phyloP scores from a whole-genome alignment of 257 asterid genomes.

The Plectranthus barbatus region DNA sequence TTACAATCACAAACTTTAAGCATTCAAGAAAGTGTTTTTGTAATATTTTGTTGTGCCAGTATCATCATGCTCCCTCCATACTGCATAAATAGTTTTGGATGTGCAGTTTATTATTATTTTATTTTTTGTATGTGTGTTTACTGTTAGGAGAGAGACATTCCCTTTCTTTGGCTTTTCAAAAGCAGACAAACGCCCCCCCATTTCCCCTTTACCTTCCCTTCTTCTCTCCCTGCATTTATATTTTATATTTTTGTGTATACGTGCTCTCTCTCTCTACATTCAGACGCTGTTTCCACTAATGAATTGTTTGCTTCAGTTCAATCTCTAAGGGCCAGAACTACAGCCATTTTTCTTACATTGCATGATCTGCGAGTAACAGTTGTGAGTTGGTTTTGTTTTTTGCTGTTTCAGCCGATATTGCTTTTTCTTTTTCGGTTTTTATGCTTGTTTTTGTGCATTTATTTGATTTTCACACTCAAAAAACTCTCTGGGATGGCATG shows the following conservation, averaged over 20 bases:
- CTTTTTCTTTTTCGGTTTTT: neutral
- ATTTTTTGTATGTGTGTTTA: too few species aligned
- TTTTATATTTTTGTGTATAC: neutral
- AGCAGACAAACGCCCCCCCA: constrained; percentile 19
- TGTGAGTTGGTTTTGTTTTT: constrained; percentile 4
- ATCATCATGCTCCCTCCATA: too few species aligned
- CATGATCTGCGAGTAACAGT: constrained; percentile 35
- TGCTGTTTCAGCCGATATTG: constrained; percentile 11
- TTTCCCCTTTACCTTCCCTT: constrained; percentile 9
- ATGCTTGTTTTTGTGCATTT: neutral
- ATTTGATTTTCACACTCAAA: constrained; percentile 7
- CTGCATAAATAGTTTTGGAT: neutral
- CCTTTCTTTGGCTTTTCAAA: constrained; percentile 19
- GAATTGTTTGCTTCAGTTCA: constrained; percentile 3
- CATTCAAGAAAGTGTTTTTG: neutral
- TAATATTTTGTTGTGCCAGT: too few species aligned
- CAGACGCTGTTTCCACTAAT: constrained; percentile 21
- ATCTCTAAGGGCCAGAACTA: constrained; percentile 1
- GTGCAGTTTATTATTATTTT: neutral
- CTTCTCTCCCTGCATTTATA: constrained; percentile 1
- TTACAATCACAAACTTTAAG: neutral
- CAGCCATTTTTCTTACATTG: constrained; percentile 11
- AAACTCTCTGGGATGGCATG: constrained; percentile 17
- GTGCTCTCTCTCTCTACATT: constrained; percentile 22
- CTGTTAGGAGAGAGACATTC: neutral